Evolutionary conservation across 345 rosid genomes (phyloP), one percentile per base, ranked within the genome.

Genomic region (Pugionium dolabratum): DNA sequence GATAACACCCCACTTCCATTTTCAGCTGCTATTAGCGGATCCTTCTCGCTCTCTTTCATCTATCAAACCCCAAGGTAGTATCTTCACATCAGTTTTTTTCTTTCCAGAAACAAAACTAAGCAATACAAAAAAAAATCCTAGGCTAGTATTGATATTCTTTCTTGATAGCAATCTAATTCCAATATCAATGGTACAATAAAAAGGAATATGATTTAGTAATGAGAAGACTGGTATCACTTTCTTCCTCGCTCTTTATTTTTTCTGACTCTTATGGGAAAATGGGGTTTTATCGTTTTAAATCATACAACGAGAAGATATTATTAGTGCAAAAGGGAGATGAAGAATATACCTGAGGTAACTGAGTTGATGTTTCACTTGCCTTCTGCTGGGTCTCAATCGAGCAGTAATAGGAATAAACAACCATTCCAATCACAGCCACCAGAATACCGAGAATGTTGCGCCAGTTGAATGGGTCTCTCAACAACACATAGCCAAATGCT

Each of bases 391-490:
- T 82, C 78, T 95, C 99, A 32, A 59, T 5, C 0, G 82, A 81
- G 79, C 96, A 91, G 68, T 30, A 89, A 64, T 87, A 95, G 11
- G 99, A 95, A 75, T 95, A 95, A n/a, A 91, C 75, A 39, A 84
- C 86, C 99, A 95, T 95, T 67, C 99, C 99, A 18, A 89, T 45
- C 26, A 95, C 79, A n/a, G 99, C 99, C 63, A 95, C 76, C 62
- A 89, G 73, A 67, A 95, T 95, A 32, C 99, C 99, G 40, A 95
- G 76, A 73, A 95, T 85, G 79, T 95, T 95, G 62, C 93, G 88
- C 99, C 99, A 89, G 80, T 89, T 86, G 62, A 95, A 95, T 44
- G 99, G 99, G 69, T 95, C 97, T 26, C 53, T 86, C 52, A 95
- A 86, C 55, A 95, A 83, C 67, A 89, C 88, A 51, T 95, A 95